Evolutionary conservation across 495 filamentous ascomycete genomes (phyloP).

Genomic region (Hypoxylon subgilvum): DNA sequence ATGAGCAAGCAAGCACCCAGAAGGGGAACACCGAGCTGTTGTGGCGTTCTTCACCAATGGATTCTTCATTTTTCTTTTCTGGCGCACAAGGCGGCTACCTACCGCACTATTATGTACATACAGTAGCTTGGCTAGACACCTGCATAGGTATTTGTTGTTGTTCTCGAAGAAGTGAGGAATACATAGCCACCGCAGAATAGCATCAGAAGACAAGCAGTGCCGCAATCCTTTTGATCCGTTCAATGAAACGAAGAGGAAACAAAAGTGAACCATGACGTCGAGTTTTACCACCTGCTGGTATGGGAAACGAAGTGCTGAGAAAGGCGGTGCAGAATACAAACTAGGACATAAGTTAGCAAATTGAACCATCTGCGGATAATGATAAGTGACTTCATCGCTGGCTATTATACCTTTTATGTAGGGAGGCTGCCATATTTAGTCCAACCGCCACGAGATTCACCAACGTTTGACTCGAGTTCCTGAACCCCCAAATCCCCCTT

Average conservation of each 20-base stretch:
- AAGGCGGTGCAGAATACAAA: conserved; percentile 11
- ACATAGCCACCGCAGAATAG: no score
- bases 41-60: conserved; percentile 37
- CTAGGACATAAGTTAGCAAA: conserved; percentile 1
- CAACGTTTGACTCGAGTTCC: conserved; percentile 30
- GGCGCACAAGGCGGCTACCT: conserved; percentile 28
- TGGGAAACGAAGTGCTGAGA: not conserved
- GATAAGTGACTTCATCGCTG: conserved; percentile 14
- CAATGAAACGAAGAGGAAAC: conserved; percentile 1
- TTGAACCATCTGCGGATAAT: conserved; percentile 22
- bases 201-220: not conserved
- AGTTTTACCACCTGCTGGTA: conserved; percentile 5
- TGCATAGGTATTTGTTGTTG: not conserved
- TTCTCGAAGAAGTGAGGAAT: not conserved
- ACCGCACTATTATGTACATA: conserved; percentile 1
- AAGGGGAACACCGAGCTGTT: conserved; percentile 8
- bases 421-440: conserved; percentile 17
- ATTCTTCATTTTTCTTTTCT: conserved; percentile 15
- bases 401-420: no score
- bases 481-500: no score
- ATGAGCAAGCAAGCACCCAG: no score
- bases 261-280: not conserved
- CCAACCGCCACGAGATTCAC: conserved; percentile 15
- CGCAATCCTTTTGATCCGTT: conserved; percentile 12
- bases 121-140: no score